phyloP scores from a whole-genome alignment of 352 stramenopile genomes.

The Thraustotheca clavata region DNA sequence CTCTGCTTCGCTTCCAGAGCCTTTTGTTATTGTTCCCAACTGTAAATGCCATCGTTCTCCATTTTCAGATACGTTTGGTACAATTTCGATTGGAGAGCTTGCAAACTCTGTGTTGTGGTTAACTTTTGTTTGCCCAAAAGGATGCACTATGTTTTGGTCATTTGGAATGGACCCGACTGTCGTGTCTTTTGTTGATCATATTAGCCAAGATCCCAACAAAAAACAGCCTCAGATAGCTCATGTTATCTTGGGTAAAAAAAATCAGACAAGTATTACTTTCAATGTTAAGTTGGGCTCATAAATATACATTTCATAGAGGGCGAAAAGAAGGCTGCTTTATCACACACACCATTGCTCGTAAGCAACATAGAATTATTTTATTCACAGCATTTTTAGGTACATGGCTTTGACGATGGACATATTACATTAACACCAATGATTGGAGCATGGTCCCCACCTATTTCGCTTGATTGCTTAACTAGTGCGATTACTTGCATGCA shows the following conservation, averaged over 20 bases:
- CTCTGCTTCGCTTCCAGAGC: background rate
- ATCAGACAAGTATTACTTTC: background rate
- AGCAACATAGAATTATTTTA: background rate
- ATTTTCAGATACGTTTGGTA: background rate
- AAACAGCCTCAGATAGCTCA: background rate
- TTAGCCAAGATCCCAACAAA: background rate
- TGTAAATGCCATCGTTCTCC: constrained; percentile 56
- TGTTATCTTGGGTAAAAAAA: background rate
- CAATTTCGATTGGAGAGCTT: background rate
- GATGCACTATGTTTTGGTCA: background rate
- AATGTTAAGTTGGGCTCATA: background rate
- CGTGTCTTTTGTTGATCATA: background rate
- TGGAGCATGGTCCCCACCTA: background rate
- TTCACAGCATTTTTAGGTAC: background rate
- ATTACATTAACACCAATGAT: background rate
- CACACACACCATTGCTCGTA: background rate
- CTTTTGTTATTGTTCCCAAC: constrained; percentile 67
- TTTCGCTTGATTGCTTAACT: background rate
- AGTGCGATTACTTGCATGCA: background rate
- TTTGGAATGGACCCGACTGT: background rate
- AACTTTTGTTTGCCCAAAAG: constrained; percentile 1
- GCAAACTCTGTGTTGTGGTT: background rate
- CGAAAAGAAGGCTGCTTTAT: background rate
- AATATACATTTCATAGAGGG: background rate
- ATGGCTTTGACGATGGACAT: constrained; percentile 9